A percentile compares a stretch with the other conserved stretches of the same genome.
These are phyloP conservation scores for Escallonia rubra DNA, from an alignment of 129 eudicot genomes.

Conservation along the genomic window DNA sequence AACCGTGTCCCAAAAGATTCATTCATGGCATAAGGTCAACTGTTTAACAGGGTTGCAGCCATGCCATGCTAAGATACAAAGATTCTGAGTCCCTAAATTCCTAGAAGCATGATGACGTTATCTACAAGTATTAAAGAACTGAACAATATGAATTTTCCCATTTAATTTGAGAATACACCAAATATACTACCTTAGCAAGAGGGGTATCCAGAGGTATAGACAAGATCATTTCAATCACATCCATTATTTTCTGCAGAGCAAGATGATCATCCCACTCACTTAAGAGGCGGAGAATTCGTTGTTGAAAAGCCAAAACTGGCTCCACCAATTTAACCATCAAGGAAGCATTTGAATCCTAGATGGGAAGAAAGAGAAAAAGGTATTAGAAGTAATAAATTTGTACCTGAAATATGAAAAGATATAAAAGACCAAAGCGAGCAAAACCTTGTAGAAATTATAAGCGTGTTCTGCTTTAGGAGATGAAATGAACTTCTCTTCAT, in stretches of 20 bases:
- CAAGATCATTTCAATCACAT: constrained; percentile 73
- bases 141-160: no score
- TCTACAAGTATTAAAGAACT: no score
- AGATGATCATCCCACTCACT: constrained; percentile 78
- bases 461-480: constrained; percentile 27
- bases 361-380: constrained; percentile 5
- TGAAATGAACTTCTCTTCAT: constrained; percentile 38
- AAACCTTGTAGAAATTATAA: constrained; percentile 84
- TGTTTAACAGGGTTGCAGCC: no score
- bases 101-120: no score
- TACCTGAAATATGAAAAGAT: no score
- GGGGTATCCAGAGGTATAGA: constrained; percentile 77
- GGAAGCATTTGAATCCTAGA: constrained; percentile 72
- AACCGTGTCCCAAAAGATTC: no score
- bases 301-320: constrained; percentile 45
- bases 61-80: no score
- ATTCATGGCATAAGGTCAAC: no score
- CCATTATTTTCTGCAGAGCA: constrained; percentile 82
- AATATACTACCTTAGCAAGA: constrained; percentile 69
- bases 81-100: no score
- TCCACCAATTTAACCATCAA: constrained; percentile 72
- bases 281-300: constrained; percentile 40
- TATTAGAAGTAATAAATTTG: no score
- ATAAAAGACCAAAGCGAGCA: background rate
- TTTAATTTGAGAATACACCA: background rate